Percentiles rank a stretch among this genome's conserved stretches.
phyloP scores from a whole-genome alignment of 306 rosid genomes.

The Nissolia schottii region DNA sequence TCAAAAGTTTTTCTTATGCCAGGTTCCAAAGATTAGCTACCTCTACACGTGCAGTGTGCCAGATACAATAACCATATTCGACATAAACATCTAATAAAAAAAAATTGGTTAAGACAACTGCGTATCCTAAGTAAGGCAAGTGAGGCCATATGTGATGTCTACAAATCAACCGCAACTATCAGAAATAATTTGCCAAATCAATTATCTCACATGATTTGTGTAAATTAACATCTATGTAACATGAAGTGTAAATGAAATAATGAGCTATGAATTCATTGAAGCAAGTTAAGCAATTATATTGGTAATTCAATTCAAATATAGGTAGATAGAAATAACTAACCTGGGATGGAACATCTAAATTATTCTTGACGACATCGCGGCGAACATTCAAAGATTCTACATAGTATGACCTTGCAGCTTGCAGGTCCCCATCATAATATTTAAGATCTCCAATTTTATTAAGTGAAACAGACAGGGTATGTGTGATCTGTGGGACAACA shows the following conservation, averaged over 20 bases:
- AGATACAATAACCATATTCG: no score
- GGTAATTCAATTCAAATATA: not conserved
- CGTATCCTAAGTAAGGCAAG: no score
- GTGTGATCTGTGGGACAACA: slow-evolving; percentile 51
- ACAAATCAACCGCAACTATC: no score
- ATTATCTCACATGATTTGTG: no score
- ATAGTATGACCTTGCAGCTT: slow-evolving; percentile 79
- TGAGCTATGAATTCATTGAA: not conserved
- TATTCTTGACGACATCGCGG: slow-evolving; percentile 58
- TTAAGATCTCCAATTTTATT: slow-evolving; percentile 97
- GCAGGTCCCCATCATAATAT: slow-evolving; percentile 82
- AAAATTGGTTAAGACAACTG: no score
- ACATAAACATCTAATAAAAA: no score
- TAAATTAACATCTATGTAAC: slow-evolving; percentile 5
- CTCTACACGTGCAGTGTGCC: no score
- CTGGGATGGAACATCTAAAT: slow-evolving; percentile 67
- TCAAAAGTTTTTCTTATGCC: no score
- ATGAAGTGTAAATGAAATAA: not conserved
- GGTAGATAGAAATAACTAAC: slow-evolving; percentile 35
- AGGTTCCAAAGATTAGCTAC: no score
- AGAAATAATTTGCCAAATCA: no score
- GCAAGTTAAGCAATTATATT: not conserved
- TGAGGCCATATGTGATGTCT: no score
- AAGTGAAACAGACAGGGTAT: slow-evolving; percentile 92
- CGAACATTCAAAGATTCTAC: slow-evolving; percentile 78